A percentile compares a stretch with the other conserved stretches of the same genome.
phyloP scores from a whole-genome alignment of 2,329 filamentous ascomycete species.

The Amesomyces nigricolor region DNA sequence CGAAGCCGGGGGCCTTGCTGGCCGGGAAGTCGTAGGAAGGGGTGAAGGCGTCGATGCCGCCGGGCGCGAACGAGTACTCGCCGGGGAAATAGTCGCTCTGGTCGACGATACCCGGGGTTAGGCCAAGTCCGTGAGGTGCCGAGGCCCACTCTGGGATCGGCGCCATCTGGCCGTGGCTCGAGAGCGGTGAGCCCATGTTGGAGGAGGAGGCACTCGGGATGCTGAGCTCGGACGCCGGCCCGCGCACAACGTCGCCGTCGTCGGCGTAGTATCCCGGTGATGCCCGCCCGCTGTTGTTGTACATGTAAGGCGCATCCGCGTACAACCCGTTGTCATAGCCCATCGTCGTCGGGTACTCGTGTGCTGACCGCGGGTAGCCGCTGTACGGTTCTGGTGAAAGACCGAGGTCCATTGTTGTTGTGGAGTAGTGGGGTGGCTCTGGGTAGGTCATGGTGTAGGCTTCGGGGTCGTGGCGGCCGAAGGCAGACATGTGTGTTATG shows the following conservation, averaged over 20 bases:
- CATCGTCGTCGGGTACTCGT: conserved; percentile 39
- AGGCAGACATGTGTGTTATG: conserved; percentile 16
- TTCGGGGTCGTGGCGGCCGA: conserved; percentile 24
- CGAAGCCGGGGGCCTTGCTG: conserved; percentile 45
- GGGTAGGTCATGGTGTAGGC: conserved; percentile 42
- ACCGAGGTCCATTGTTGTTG: conserved; percentile 43
- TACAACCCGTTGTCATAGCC: conserved; percentile 42
- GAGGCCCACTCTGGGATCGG: conserved; percentile 54
- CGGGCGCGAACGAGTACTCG: conserved; percentile 48
- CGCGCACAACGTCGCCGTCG: conserved; percentile 42
- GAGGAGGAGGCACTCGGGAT: conserved; percentile 60
- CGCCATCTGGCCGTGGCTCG: conserved; percentile 52
- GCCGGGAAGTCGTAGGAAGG: conserved; percentile 42
- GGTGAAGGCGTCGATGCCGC: conserved; percentile 46
- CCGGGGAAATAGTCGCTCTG: conserved; percentile 49
- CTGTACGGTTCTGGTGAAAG: conserved; percentile 42
- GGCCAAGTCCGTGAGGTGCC: conserved; percentile 47
- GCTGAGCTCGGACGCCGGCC: conserved; percentile 54
- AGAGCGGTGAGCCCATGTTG: conserved; percentile 61
- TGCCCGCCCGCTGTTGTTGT: conserved; percentile 41
- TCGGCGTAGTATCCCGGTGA: conserved; percentile 44
- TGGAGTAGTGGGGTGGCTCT: conserved; percentile 40
- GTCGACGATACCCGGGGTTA: conserved; percentile 60
- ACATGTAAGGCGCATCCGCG: conserved; percentile 39
- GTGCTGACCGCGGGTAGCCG: conserved; percentile 35